These are phyloP conservation scores for Kluyveromyces sp. DNA, from an alignment of 1,139 yeast genomes.

Conservation along the genomic window DNA sequence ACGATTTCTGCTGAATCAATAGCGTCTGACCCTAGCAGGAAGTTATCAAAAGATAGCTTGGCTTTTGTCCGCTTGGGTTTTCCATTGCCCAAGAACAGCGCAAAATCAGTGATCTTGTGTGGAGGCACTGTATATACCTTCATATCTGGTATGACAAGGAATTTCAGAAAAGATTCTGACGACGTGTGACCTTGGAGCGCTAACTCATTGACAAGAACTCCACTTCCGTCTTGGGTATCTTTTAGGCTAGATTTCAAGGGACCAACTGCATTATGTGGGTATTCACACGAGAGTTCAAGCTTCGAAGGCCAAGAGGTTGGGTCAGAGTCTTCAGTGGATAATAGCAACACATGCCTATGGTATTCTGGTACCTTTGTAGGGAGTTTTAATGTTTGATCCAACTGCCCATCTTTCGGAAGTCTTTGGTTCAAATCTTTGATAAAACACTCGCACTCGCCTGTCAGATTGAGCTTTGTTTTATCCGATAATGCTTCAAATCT, in stretches of 20 bases:
- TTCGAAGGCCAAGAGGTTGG: slow-evolving; percentile 22
- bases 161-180: slow-evolving; percentile 9
- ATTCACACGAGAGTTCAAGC: slow-evolving; percentile 16
- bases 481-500: slow-evolving; percentile 8
- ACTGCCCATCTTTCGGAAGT: slow-evolving; percentile 10
- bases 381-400: slow-evolving; percentile 12
- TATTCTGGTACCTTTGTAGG: slow-evolving; percentile 17
- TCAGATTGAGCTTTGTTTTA: slow-evolving; percentile 1
- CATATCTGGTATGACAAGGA: slow-evolving; percentile 22
- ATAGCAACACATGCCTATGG: slow-evolving; percentile 20
- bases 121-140: slow-evolving; percentile 14
- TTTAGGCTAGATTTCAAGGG: slow-evolving; percentile 13
- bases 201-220: slow-evolving; percentile 19
- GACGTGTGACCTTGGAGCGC: slow-evolving; percentile 11
- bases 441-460: slow-evolving; percentile 13
- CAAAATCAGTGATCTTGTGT: slow-evolving; percentile 14
- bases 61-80: slow-evolving; percentile 3
- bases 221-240: slow-evolving; percentile 12
- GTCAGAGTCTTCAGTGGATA: slow-evolving; percentile 17
- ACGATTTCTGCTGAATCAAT: neutral
- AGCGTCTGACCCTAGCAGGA: slow-evolving; percentile 15
- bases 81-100: slow-evolving; percentile 17
- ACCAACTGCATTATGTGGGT: slow-evolving; percentile 18
- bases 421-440: slow-evolving; percentile 11
- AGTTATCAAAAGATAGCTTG: slow-evolving; percentile 14